These are phyloP conservation scores for Marasmius sp. DNA, from an alignment of 1,284 basidiomycete species.

Conservation along the genomic window DNA sequence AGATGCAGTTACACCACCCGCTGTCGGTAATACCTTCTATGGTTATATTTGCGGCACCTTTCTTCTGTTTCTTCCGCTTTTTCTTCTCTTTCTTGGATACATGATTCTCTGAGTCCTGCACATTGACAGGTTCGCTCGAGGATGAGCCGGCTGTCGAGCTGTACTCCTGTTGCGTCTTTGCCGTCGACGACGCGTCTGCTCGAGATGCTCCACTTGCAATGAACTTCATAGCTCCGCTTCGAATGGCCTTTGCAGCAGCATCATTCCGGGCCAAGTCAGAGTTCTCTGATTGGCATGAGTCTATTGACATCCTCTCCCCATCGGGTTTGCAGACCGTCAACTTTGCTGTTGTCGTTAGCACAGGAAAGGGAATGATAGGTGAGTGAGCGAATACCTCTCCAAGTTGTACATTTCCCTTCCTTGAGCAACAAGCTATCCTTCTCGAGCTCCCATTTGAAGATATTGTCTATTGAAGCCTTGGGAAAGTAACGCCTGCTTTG, in stretches of 20 bases:
- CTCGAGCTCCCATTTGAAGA: neutral
- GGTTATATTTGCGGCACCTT: no score
- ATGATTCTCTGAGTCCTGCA: neutral
- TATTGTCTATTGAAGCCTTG: neutral
- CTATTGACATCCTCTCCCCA: neutral
- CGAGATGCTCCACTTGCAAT: neutral
- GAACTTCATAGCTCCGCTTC: neutral
- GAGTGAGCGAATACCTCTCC: neutral
- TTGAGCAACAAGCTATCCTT: neutral
- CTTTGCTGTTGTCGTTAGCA: neutral
- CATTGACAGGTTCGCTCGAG: no score
- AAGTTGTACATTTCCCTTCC: neutral
- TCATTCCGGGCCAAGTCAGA: neutral
- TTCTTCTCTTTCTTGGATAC: neutral
- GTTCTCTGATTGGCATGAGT: neutral
- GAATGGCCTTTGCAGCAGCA: neutral
- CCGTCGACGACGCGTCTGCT: no score
- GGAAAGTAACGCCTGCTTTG: neutral
- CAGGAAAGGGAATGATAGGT: neutral
- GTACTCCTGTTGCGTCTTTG: no score
- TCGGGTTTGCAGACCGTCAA: neutral
- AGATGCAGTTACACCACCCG: no score
- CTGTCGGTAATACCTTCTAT: no score
- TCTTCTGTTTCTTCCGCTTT: no score
- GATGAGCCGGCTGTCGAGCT: no score